phyloP scores from a whole-genome alignment of 345 rosid genomes.

The Populus nigra region DNA sequence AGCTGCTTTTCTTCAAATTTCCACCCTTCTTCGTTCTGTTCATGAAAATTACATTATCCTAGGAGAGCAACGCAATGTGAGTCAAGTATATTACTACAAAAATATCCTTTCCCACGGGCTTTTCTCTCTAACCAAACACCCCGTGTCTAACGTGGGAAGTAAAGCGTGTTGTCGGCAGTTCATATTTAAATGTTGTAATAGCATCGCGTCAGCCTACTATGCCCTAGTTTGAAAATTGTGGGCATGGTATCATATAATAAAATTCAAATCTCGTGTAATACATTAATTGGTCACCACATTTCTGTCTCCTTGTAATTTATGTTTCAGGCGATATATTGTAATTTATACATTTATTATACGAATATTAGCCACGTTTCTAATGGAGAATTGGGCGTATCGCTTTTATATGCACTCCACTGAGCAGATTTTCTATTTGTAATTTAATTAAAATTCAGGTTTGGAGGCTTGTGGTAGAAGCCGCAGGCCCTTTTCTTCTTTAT shows the following conservation, averaged over 20 bases:
- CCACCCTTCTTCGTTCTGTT: background rate
- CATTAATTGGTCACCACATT: too few relatives aligned
- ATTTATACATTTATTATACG: too few relatives aligned
- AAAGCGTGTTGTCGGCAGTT: background rate
- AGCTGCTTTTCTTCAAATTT: background rate
- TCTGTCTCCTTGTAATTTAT: too few relatives aligned
- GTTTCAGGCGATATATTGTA: too few relatives aligned
- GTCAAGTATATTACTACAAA: background rate
- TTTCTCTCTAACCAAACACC: background rate
- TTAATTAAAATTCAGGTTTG: too few relatives aligned
- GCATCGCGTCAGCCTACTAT: background rate
- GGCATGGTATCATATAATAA: background rate
- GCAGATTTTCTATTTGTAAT: too few relatives aligned
- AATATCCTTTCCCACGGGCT: background rate
- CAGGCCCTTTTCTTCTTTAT: too few relatives aligned
- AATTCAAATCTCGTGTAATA: too few relatives aligned
- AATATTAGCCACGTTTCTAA: too few relatives aligned
- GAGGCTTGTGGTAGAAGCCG: too few relatives aligned
- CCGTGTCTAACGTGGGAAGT: background rate
- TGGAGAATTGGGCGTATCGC: too few relatives aligned
- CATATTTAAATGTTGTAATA: background rate
- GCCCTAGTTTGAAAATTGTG: background rate
- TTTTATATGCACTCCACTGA: too few relatives aligned
- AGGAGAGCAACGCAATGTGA: background rate
- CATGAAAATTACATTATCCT: background rate